Base-by-base conservation (phyloP, 495 filamentous ascomycete genomes). In the Penicillium manginii region DNA sequence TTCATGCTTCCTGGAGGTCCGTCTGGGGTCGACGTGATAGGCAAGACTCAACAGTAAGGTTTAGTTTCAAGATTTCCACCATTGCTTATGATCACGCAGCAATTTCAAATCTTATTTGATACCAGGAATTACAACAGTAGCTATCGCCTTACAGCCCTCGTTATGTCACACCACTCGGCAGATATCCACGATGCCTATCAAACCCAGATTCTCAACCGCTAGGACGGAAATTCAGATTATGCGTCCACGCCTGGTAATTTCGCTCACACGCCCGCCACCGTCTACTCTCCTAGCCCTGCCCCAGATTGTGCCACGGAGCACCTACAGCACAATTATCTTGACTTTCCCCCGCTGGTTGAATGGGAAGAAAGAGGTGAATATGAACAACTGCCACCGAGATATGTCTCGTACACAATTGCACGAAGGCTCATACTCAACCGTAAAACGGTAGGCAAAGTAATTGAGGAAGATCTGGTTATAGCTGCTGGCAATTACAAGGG, bases 291-390 rank as follows among this genome's bases (percentile, higher is more conserved):
- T 37, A 56, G 54, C 46, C 39, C 23, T 56, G 45, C 22, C 54
- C 54, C 21, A 15, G 0, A 57, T 57, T 26, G 32, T 50, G 33
- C 54, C 46, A 57, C 32, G 31, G 43, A n/a, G n/a, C 43, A 55
- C 42, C 53, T 17, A 11, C 32, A 50, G 46, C 32, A 32, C 18
- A 46, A 57, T 57, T 19, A 40, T 23, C 54, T 57, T 33, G 29
- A 40, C 23, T 57, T 57, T 31, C 33, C 42, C 19, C 54, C 40
- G 21, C 50, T 43, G 14, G 45, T 33, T 19, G 33, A 57, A 50
- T 50, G 33, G 54, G 32, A 57, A 43, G 54, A 57, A 50, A 46
- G 52, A 46, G 40, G 52, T 37, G 52, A 55, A 55, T 55, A 47
- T 29, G 23, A 46, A 32, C 39, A 55, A 15, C 4, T 31, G 40